These are phyloP conservation scores for Salix suchowensis DNA, from an alignment of 345 rosid genomes.

Conservation along the genomic window DNA sequence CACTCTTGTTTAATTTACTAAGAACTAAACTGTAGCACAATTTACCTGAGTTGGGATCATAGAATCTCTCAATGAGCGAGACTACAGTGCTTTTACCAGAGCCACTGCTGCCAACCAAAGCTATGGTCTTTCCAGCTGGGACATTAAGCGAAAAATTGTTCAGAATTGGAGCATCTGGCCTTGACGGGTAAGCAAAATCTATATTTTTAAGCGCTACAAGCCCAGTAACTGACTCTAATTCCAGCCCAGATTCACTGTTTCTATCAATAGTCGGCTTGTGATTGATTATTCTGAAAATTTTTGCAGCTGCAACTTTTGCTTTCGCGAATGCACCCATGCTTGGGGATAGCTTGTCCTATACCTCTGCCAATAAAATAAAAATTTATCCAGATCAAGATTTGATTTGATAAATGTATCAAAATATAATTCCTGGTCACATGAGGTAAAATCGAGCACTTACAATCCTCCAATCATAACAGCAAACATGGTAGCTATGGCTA, in stretches of 20 bases:
- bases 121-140: constrained; percentile 92
- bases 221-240: constrained; percentile 68
- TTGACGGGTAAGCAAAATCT: constrained; percentile 84
- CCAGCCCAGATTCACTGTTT: constrained; percentile 61
- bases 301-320: constrained; percentile 92
- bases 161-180: constrained; percentile 73
- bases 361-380: constrained; percentile 43
- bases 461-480: constrained; percentile 96
- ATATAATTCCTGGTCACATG: not conserved
- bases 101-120: constrained; percentile 97
- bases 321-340: constrained; percentile 87
- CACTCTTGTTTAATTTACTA: not conserved
- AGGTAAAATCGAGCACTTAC: constrained; percentile 43
- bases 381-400: not conserved
- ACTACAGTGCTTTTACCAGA: constrained; percentile 98
- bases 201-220: constrained; percentile 72
- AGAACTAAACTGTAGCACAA: not conserved
- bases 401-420: not conserved
- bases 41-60: constrained; percentile 84
- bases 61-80: constrained; percentile 90
- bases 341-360: constrained; percentile 91
- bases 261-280: constrained; percentile 67
- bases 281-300: constrained; percentile 76
- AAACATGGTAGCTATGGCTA: constrained; percentile 94
- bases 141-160: constrained; percentile 72